Conservation (phyloP, 805 yeast genomes). For the Teunomyces stri region DNA sequence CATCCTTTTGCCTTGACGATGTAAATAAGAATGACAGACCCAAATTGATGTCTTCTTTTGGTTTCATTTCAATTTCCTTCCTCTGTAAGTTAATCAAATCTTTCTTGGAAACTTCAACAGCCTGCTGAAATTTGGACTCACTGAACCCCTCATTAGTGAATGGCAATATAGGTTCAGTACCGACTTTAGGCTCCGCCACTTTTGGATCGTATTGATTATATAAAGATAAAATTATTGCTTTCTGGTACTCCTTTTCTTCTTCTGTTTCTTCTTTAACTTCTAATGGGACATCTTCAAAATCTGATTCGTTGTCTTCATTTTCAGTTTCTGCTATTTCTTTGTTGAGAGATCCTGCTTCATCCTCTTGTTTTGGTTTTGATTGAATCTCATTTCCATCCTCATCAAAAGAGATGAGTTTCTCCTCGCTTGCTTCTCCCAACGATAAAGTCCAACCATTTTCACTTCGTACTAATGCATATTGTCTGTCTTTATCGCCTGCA, state of each 20-base stretch:
- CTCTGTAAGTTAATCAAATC: constrained; percentile 35
- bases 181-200: not conserved
- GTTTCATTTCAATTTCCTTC: constrained; percentile 9
- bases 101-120: constrained; percentile 46
- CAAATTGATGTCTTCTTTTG: constrained; percentile 1
- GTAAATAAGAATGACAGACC: constrained; percentile 7
- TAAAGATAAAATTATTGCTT: constrained; percentile 35
- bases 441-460: constrained; percentile 85
- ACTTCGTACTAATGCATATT: constrained; percentile 70
- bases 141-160: constrained; percentile 16
- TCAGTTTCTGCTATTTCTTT: not conserved
- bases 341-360: not conserved
- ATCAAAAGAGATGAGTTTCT: constrained; percentile 50
- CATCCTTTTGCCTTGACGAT: constrained; percentile 41
- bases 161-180: not conserved
- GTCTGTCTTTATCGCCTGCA: constrained; percentile 78
- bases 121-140: constrained; percentile 40
- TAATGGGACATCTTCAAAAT: constrained; percentile 24
- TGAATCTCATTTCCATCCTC: constrained; percentile 28
- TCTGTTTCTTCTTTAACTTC: constrained; percentile 18
- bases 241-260: constrained; percentile 25
- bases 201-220: constrained; percentile 26
- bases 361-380: not conserved
- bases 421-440: constrained; percentile 39
- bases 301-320: constrained; percentile 13